Evolutionary conservation across 768 basidiomycete genomes (phyloP).

Genomic region (Mycena alexandri): DNA sequence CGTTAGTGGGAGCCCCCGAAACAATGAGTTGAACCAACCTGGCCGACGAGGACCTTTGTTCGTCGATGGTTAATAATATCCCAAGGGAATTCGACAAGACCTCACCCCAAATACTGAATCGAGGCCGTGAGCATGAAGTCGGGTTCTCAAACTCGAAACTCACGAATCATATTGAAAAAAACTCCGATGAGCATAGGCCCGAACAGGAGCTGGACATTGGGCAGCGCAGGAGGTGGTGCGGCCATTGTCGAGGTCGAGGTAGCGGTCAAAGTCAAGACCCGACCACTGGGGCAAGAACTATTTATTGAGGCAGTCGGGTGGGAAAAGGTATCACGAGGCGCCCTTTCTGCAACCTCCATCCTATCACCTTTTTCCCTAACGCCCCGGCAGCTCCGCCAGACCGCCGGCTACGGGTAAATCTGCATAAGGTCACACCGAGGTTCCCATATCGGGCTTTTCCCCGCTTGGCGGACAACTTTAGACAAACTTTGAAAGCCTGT

Average conservation of each 20-base stretch:
- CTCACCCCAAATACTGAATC: constrained; percentile 60
- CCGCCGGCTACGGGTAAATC: too few species aligned
- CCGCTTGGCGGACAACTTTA: too few species aligned
- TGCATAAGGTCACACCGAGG: too few species aligned
- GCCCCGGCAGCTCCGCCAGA: too few species aligned
- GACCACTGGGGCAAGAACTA: not conserved
- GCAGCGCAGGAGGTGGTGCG: constrained; percentile 21
- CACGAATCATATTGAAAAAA: constrained; percentile 55
- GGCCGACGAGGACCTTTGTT: constrained; percentile 51
- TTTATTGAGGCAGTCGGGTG: constrained; percentile 6
- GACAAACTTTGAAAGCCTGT: too few species aligned
- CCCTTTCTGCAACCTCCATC: not conserved
- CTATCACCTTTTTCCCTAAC: not conserved
- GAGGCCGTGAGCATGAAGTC: constrained; percentile 51
- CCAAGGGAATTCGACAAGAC: not conserved
- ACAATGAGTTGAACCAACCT: constrained; percentile 42
- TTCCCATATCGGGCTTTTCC: too few species aligned
- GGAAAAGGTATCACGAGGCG: constrained; percentile 9
- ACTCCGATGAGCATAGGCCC: constrained; percentile 61
- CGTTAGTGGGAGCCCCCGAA: not conserved
- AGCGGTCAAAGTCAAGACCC: not conserved
- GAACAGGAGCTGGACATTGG: constrained; percentile 51
- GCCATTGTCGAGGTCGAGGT: constrained; percentile 22
- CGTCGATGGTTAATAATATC: constrained; percentile 16
- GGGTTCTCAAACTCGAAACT: not conserved